phyloP scores from a whole-genome alignment of 2,329 filamentous ascomycete species.

The Diaporthe vaccinii region DNA sequence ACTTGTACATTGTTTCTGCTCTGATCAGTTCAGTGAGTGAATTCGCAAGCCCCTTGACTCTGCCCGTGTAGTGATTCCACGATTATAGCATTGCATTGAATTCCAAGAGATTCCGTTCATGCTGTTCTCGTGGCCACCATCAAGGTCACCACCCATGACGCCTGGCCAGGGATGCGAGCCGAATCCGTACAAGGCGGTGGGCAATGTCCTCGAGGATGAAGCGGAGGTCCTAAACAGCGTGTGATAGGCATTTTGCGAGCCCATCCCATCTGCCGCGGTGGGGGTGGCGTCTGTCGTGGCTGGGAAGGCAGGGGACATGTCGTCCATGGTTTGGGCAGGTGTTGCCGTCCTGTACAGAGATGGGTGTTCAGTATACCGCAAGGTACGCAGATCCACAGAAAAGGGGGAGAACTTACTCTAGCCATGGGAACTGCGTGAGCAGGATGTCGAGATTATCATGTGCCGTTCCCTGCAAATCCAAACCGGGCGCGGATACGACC shows the following conservation, averaged over 20 bases:
- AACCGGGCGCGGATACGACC: background rate
- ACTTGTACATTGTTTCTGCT: no score
- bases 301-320: slow-evolving; percentile 10
- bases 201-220: background rate
- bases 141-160: background rate
- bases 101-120: background rate
- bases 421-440: slow-evolving; percentile 5
- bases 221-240: background rate
- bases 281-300: background rate
- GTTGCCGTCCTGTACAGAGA: background rate
- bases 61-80: no score
- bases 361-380: background rate
- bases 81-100: no score
- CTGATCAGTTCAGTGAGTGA: no score
- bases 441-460: background rate
- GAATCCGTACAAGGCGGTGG: background rate
- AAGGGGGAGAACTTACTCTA: background rate
- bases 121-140: background rate
- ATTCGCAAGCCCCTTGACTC: no score
- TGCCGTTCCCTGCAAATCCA: background rate
- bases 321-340: background rate
- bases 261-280: background rate
- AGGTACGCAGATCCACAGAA: no score
- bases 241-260: background rate
- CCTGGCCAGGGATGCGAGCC: slow-evolving; percentile 5